phyloP scores from a whole-genome alignment of 345 rosid species.

The Kernera saxatilis region DNA sequence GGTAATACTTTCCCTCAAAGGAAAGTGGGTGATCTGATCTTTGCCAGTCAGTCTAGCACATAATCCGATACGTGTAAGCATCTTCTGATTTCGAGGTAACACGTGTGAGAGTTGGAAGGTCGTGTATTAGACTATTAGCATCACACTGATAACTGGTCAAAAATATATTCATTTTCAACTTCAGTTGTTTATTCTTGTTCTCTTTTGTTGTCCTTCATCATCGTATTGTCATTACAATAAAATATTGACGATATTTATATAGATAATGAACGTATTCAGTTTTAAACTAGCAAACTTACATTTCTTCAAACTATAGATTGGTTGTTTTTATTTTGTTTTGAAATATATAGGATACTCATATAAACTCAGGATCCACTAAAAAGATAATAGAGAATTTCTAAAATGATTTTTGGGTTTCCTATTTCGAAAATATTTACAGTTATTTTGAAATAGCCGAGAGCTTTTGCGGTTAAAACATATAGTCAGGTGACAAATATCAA shows the following conservation, averaged over 20 bases:
- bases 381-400: too few species aligned
- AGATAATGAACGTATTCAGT: not conserved
- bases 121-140: not conserved
- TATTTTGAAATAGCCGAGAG: not conserved
- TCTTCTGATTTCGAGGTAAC: not conserved
- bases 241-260: not conserved
- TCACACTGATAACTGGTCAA: not conserved
- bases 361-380: not conserved
- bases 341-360: not conserved
- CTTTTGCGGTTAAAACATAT: not conserved
- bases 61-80: slow-evolving; percentile 14
- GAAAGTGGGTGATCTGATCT: slow-evolving; percentile 12
- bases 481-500: slow-evolving; percentile 5
- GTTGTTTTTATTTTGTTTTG: not conserved
- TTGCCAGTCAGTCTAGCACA: slow-evolving; percentile 16
- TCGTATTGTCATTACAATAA: not conserved
- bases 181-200: not conserved
- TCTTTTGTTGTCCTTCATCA: not conserved
- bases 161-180: not conserved
- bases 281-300: not conserved
- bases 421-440: not conserved
- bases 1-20: slow-evolving; percentile 3
- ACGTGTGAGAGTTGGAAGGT: slow-evolving; percentile 8
- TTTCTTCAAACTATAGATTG: not conserved
- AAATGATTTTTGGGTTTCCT: not conserved